Percentiles rank a stretch among this genome's conserved stretches.
These are phyloP conservation scores for Geosiphon pyriformis DNA, from an alignment of 192 early-diverging fungal genomes.

Conservation along the genomic window DNA sequence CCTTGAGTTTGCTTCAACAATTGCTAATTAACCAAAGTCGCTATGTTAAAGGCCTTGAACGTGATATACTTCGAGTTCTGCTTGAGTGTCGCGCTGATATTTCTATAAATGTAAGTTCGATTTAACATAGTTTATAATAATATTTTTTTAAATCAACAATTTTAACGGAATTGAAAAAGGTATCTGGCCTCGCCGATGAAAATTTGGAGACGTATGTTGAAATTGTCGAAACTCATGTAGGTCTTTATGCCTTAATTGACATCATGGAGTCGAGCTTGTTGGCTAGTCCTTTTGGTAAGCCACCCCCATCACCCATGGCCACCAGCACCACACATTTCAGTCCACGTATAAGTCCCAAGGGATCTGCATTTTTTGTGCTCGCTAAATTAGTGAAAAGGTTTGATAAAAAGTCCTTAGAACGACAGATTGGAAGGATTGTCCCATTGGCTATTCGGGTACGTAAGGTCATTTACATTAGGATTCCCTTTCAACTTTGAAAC, in stretches of 20 bases:
- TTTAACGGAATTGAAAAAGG: background rate
- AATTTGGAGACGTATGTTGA: conserved; percentile 11
- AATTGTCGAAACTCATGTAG: conserved; percentile 6
- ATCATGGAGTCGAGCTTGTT: conserved; percentile 21
- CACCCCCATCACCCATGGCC: background rate
- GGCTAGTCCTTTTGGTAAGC: background rate
- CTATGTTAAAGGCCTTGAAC: conserved; percentile 7
- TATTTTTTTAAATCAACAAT: no score
- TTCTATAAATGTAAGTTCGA: conserved; percentile 13
- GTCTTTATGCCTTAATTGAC: conserved; percentile 20
- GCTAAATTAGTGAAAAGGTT: conserved; percentile 18
- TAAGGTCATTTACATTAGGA: background rate
- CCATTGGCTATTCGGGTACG: conserved; percentile 14
- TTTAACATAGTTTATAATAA: background rate
- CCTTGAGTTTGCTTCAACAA: conserved; percentile 3
- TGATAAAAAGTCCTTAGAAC: conserved; percentile 17
- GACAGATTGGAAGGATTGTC: conserved; percentile 18
- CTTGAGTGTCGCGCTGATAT: conserved; percentile 18
- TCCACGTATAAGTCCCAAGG: background rate
- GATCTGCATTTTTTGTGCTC: conserved; percentile 15
- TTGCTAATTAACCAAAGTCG: conserved; percentile 9
- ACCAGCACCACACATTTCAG: background rate
- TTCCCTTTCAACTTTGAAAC: background rate
- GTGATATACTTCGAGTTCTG: conserved; percentile 7
- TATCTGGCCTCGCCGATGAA: conserved; percentile 9